Conservation (phyloP, 495 filamentous ascomycete species). For the Tuber umbilicatum region DNA sequence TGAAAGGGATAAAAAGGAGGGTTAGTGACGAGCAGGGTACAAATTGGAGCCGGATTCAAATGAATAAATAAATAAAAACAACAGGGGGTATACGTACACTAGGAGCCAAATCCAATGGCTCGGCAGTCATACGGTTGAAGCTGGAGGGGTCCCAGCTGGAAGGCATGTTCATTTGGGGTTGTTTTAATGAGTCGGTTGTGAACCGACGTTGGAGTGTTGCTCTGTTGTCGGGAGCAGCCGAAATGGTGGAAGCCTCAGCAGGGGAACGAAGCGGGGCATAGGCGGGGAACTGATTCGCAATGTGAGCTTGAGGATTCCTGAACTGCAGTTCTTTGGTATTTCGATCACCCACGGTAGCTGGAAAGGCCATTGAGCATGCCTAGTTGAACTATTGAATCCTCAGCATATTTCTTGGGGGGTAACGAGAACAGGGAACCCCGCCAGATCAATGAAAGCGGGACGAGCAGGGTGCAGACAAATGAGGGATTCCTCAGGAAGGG, state of each 20-base stretch:
- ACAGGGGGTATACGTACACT: conserved; percentile 46
- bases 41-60: background rate
- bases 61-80: conserved; percentile 1
- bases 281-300: conserved; percentile 38
- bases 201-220: conserved; percentile 79
- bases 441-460: conserved; percentile 26
- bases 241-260: conserved; percentile 33
- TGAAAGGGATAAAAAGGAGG: background rate
- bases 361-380: conserved; percentile 43
- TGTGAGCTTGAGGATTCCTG: conserved; percentile 37
- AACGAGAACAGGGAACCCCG: conserved; percentile 21
- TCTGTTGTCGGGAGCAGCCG: conserved; percentile 44
- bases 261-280: conserved; percentile 41
- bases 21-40: background rate
- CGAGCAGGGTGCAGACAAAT: conserved; percentile 11
- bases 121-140: conserved; percentile 45
- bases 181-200: conserved; percentile 66
- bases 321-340: conserved; percentile 38
- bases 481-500: conserved; percentile 10
- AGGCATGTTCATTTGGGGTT: conserved; percentile 24
- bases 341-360: conserved; percentile 41
- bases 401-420: conserved; percentile 19
- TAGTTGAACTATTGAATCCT: conserved; percentile 26
- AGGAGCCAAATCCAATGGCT: conserved; percentile 54
- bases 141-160: conserved; percentile 33